These are phyloP conservation scores for Micromonas commoda DNA, from an alignment of 139 green algal species.

Conservation along the genomic window DNA sequence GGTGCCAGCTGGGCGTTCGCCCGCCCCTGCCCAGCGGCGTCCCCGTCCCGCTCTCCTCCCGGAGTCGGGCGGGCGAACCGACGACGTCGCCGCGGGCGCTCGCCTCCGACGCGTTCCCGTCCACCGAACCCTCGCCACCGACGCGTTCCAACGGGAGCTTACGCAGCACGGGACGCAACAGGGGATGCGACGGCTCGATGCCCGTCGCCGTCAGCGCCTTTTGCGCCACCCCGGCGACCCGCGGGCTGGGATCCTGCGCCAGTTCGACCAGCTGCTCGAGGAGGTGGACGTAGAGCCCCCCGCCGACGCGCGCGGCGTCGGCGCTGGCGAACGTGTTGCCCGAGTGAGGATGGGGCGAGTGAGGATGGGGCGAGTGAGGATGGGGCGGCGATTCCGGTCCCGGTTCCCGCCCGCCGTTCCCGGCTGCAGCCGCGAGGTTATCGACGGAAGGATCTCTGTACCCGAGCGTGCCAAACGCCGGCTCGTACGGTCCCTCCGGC, in stretches of 20 bases:
- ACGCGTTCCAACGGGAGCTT: neutral
- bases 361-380: neutral
- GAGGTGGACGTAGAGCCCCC: conserved; percentile 6
- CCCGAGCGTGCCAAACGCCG: neutral
- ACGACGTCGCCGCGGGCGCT: neutral
- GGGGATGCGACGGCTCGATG: neutral
- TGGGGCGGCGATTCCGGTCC: neutral
- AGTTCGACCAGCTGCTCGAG: conserved; percentile 19
- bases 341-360: too few species aligned
- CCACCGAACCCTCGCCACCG: neutral
- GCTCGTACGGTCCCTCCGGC: neutral
- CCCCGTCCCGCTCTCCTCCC: too few species aligned
- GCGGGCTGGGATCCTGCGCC: neutral
- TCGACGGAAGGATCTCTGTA: too few species aligned
- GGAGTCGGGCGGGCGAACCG: too few species aligned
- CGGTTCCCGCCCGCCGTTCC: neutral
- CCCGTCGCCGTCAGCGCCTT: neutral
- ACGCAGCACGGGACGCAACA: neutral
- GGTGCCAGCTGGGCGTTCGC: neutral
- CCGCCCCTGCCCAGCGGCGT: neutral
- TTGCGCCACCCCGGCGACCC: neutral
- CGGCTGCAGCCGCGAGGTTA: too few species aligned
- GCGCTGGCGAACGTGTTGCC: conserved; percentile 6
- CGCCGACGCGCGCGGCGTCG: neutral
- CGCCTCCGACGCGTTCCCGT: neutral